A percentile compares a stretch with the other conserved stretches of the same genome.
Evolutionary conservation across 2,329 filamentous ascomycete genomes (phyloP).

Genomic region (Alternaria tenuissima): DNA sequence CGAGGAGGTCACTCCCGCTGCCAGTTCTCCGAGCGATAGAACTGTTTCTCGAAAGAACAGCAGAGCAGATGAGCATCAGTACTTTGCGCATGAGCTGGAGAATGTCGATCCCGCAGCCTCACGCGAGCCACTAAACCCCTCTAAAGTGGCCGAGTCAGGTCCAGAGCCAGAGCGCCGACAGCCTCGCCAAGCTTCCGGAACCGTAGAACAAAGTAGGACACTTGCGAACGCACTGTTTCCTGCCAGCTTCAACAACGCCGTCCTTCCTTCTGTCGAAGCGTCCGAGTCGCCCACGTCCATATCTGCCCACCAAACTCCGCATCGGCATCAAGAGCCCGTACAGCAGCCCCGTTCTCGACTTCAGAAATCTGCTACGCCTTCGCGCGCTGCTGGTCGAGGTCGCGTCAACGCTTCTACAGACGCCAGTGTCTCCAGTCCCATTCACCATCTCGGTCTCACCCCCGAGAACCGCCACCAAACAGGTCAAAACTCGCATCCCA

Average conservation of each 20-base stretch:
- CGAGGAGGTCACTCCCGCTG: conserved; percentile 9
- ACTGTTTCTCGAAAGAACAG: not conserved
- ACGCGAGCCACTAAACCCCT: conserved; percentile 29
- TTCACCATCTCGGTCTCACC: not conserved
- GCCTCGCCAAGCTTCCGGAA: conserved; percentile 30
- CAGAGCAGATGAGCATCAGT: not conserved
- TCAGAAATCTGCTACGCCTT: conserved; percentile 2
- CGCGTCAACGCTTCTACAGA: conserved; percentile 10
- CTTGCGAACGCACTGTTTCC: conserved; percentile 18
- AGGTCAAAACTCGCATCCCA: not conserved
- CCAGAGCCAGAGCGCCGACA: conserved; percentile 15
- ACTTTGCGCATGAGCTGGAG: conserved; percentile 14
- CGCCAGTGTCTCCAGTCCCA: conserved; percentile 4
- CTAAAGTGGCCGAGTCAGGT: conserved; percentile 21
- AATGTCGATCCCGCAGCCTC: conserved; percentile 17
- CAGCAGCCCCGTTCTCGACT: not conserved
- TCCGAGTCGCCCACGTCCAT: not conserved
- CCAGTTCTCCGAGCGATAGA: not conserved
- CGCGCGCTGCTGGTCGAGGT: not conserved
- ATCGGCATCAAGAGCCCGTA: not conserved
- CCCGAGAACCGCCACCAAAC: not conserved
- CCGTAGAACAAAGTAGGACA: conserved; percentile 19
- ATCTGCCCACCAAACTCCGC: not conserved
- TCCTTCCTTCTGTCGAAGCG: not conserved
- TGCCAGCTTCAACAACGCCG: not conserved